phyloP scores from a whole-genome alignment of 2,329 filamentous ascomycete genomes.

The Exophiala sideris region DNA sequence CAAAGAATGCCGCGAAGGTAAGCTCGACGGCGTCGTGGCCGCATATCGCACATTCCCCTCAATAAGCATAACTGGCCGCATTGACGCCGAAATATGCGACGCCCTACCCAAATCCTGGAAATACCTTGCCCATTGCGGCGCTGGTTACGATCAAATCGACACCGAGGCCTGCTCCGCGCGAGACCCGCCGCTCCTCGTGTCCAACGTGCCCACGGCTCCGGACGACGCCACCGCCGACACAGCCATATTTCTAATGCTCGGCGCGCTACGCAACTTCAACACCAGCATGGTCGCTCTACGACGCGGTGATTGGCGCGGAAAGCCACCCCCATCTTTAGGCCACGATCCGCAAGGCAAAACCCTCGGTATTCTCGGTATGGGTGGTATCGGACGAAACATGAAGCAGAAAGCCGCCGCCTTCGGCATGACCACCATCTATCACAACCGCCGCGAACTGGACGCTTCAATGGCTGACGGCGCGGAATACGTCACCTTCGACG shows the following conservation, averaged over 20 bases:
- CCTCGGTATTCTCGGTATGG: constrained; percentile 80
- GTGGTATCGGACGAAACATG: constrained; percentile 75
- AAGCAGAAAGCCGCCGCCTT: constrained; percentile 44
- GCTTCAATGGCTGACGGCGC: constrained; percentile 47
- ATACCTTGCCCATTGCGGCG: constrained; percentile 43
- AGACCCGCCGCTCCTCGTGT: constrained; percentile 59
- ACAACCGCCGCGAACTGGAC: constrained; percentile 26
- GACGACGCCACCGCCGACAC: constrained; percentile 81
- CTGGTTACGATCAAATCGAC: constrained; percentile 83
- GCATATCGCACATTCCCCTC: constrained; percentile 71
- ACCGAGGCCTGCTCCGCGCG: constrained; percentile 66
- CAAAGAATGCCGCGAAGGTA: constrained; percentile 62
- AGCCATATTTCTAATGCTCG: constrained; percentile 76
- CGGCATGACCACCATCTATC: constrained; percentile 31
- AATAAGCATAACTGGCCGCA: constrained; percentile 60
- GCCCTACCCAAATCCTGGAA: constrained; percentile 36
- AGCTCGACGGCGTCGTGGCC: constrained; percentile 62
- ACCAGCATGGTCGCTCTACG: constrained; percentile 63
- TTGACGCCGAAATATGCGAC: constrained; percentile 68
- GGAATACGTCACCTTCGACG: constrained; percentile 70
- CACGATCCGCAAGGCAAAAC: constrained; percentile 77
- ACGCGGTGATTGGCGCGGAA: constrained; percentile 64
- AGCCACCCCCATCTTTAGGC: constrained; percentile 55
- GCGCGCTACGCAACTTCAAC: constrained; percentile 72
- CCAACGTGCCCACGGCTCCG: constrained; percentile 76